Evolutionary conservation across 2,329 filamentous ascomycete species (phyloP).

Genomic region (Trichoderma endophyticum): DNA sequence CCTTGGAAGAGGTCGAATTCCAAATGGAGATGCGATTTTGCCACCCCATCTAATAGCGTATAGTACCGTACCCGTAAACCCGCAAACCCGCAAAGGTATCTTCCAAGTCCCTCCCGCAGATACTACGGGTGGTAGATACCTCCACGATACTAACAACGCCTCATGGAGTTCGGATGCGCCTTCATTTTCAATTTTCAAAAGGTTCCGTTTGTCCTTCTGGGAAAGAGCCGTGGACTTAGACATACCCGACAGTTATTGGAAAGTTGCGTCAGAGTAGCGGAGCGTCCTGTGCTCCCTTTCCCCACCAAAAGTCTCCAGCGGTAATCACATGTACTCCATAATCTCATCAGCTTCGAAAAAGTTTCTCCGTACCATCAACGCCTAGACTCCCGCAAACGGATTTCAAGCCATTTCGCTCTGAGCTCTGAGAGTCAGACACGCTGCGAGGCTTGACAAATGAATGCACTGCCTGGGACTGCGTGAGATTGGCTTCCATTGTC

Average conservation of each 20-base stretch:
- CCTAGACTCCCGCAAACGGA: background rate
- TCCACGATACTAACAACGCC: background rate
- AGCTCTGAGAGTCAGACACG: background rate
- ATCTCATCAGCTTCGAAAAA: constrained; percentile 2
- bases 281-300: constrained; percentile 3
- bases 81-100: background rate
- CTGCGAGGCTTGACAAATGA: background rate
- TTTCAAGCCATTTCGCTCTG: background rate
- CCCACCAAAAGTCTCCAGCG: constrained; percentile 15
- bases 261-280: constrained; percentile 15
- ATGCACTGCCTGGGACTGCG: background rate
- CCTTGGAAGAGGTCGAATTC: background rate
- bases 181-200: background rate
- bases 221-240: background rate
- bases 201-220: background rate
- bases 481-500: background rate
- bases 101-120: background rate
- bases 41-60: background rate
- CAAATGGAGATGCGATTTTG: background rate
- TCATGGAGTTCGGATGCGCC: background rate
- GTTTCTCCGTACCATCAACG: background rate
- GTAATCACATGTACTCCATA: constrained; percentile 16
- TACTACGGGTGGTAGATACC: background rate
- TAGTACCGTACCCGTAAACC: background rate
- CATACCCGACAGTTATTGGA: background rate